Base-by-base conservation (phyloP, 129 eudicot genomes). In the Flaveria robusta region DNA sequence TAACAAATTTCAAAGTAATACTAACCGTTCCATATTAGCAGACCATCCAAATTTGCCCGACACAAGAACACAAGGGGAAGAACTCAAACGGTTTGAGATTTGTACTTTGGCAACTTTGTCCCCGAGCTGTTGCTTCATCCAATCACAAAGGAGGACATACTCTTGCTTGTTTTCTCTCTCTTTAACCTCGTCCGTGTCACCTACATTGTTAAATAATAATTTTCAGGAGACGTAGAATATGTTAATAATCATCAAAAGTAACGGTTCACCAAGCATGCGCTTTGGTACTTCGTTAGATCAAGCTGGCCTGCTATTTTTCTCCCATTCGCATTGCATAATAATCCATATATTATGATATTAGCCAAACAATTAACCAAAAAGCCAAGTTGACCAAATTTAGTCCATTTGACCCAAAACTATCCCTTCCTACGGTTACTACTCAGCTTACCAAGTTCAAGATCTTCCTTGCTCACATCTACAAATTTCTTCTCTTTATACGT, bases 11-110 rank as follows among this genome's bases (percentile, higher is more conserved):
- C 8, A 26, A 71, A 59, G 71, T 9, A 27, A 46, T 63, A 77
- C 85, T 2, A 16, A 95, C 99, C 99, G 84, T 79, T 95, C 99
- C 99, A 95, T 95, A 74, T 95, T 95, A 41, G 99, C 99, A 7
- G 97, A 95, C 99, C 99, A 95, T 0, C 99, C 99, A 75, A 91
- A 91, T 82, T 95, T 95, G 47, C 97, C 99, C 9, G 99, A 95
- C 27, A 91, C 99, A 71, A 95, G 92, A 58, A 95, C 99, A 83
- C 99, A 95, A 6, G 99, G 99, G 23, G 99, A 95, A 18, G 97
- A 84, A 79, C 95, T 90, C 51, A 95, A 82, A 79, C 99, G 97
- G 52, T 78, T 89, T 19, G 99, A 91, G 71, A 95, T 82, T 83
- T 91, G 97, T 34, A 95, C 99, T 84, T 91, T 95, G n/a, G 99